Percentiles rank a stretch among this genome's conserved stretches.
Conservation (phyloP, 208 protist genomes). For the Trypanosomatidae sp. region DNA sequence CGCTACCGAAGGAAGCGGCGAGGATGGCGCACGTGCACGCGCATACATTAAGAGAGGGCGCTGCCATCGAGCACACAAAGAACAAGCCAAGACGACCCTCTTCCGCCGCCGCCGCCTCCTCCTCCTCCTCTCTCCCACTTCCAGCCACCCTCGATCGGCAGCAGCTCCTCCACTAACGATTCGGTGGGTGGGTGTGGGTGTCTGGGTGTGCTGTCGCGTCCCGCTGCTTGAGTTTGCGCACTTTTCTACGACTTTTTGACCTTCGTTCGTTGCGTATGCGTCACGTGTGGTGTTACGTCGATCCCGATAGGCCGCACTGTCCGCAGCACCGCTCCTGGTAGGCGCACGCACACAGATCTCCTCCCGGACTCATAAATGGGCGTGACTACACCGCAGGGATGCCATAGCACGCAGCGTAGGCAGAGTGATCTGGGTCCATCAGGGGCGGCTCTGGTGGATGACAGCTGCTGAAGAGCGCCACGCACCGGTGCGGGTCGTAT, state of each 20-base stretch:
- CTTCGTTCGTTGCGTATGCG: background rate
- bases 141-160: background rate
- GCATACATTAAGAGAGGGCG: background rate
- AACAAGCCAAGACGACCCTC: background rate
- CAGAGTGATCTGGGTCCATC: conserved; percentile 68
- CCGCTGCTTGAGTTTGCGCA: background rate
- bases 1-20: background rate
- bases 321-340: background rate
- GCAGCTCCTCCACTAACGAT: background rate
- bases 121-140: background rate
- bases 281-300: too few relatives aligned
- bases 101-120: background rate
- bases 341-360: background rate
- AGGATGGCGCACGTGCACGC: background rate
- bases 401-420: conserved; percentile 43
- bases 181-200: background rate
- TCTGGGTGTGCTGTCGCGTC: background rate
- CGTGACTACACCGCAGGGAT: background rate
- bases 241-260: too few relatives aligned
- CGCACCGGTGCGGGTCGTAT: conserved; percentile 40
- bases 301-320: background rate
- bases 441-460: conserved; percentile 37
- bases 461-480: conserved; percentile 58
- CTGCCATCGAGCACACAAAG: background rate
- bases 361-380: background rate